Evolutionary conservation across 139 green algal genomes (phyloP).

Genomic region (Gonium pectorale): DNA sequence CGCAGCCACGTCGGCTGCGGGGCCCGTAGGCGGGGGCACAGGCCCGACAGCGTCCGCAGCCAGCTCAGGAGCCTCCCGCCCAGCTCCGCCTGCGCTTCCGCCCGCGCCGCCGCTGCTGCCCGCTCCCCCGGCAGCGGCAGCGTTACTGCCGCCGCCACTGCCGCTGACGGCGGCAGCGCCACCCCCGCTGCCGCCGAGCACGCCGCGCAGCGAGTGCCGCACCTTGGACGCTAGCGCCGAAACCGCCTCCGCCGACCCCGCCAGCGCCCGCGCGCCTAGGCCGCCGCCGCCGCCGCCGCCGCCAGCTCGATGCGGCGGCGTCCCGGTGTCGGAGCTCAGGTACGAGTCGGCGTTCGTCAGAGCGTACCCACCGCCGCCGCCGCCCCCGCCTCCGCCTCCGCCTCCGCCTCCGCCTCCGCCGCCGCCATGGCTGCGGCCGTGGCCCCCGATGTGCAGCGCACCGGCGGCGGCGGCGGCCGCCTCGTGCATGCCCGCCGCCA

Average conservation of each 20-base stretch:
- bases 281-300: background rate
- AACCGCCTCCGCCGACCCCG: constrained; percentile 2
- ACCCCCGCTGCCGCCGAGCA: background rate
- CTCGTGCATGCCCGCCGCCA: constrained; percentile 6
- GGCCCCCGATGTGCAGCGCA: background rate
- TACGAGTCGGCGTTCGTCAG: background rate
- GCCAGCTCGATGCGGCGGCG: constrained; percentile 9
- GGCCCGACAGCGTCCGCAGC: background rate
- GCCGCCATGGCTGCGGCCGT: background rate
- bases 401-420: background rate
- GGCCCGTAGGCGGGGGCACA: background rate
- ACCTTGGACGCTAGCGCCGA: background rate
- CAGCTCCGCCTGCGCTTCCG: background rate
- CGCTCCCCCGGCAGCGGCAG: background rate
- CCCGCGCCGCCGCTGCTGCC: no score
- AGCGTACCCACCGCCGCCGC: background rate
- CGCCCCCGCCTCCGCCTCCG: background rate
- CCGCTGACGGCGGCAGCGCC: background rate
- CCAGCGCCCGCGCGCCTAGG: background rate
- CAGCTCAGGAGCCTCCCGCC: background rate
- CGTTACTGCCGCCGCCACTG: background rate
- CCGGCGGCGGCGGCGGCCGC: background rate
- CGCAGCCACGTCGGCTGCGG: no score
- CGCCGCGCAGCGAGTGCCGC: background rate
- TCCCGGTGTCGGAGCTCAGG: constrained; percentile 22